Evolutionary conservation across 805 yeast species (phyloP).

Genomic region (Ogataea methanolica): DNA sequence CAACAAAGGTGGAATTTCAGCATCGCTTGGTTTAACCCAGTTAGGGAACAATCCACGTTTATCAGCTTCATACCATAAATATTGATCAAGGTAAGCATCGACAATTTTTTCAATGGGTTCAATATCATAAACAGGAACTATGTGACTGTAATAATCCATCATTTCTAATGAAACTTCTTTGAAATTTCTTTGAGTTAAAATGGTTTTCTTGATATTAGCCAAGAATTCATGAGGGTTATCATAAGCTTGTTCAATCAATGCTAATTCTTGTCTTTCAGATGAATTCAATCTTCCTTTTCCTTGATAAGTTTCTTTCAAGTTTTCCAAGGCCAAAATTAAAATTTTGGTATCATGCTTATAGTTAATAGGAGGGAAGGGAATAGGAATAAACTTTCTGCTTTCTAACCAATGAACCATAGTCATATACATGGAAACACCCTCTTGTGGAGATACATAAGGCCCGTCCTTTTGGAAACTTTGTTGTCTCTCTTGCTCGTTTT

Average conservation of each 20-base stretch:
- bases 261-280: conserved; percentile 85
- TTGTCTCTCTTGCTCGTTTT: conserved; percentile 88
- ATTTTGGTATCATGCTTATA: conserved; percentile 93
- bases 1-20: conserved; percentile 86
- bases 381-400: conserved; percentile 73
- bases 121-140: conserved; percentile 80
- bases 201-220: conserved; percentile 73
- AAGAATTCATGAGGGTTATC: conserved; percentile 95
- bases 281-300: conserved; percentile 77
- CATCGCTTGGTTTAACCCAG: conserved; percentile 94
- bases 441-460: conserved; percentile 79
- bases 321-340: conserved; percentile 83
- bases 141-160: conserved; percentile 84
- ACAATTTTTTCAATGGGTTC: conserved; percentile 94
- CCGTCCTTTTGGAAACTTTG: conserved; percentile 75
- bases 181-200: conserved; percentile 86
- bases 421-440: conserved; percentile 82
- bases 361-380: conserved; percentile 89
- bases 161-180: conserved; percentile 83
- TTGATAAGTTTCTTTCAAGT: conserved; percentile 74
- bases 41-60: conserved; percentile 83
- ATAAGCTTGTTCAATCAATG: conserved; percentile 91
- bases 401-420: conserved; percentile 93
- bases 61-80: conserved; percentile 93
- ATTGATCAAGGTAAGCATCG: conserved; percentile 94